Base-by-base conservation (phyloP, 805 yeast species). In the Ogataea trehaloabstinens region DNA sequence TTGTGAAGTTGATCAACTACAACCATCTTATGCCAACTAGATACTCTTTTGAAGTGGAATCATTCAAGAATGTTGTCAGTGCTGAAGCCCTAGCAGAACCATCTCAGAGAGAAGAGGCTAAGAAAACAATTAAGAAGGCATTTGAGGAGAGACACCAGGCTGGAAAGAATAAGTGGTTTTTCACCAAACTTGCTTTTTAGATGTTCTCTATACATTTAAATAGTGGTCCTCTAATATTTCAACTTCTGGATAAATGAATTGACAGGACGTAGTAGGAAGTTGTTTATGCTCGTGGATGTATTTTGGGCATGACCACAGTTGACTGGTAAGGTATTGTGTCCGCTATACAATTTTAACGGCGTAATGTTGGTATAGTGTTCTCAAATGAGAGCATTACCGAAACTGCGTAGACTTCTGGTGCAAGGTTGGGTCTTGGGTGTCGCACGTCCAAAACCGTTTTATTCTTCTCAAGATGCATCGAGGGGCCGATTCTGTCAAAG, bases 161-260 rank as follows among this genome's bases (percentile, higher is more conserved):
- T 69, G 99, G 99, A 73, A 89, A 93, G 85, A 91, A 91, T 90
- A 90, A 89, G 79, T 93, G 99, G 99, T 93, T 93, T 82, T 93
- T 93, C 90, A 82, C 95, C 74, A 93, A 93, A 80, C 60, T 63
- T 44, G 63, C 67, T 53, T 63, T 60, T 55, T 63, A 64, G 60
- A 42, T 52, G 29, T 34, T 42, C 37, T 39, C 34, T 38, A 29
- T 34, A 39, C 34, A 32, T 39, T 35, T 39, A 39, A 39, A 27
- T 27, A 27, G 16, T 27, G 8, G 19, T 20, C 24, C 16, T 19
- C 16, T 32, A 19, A 27, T 27, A 27, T 27, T n/a, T 22, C 25
- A 22, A 22, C 25, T 22, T 22, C 25, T 22, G 25, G 25, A 22
- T 22, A 22, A 22, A 22, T n/a, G n/a, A n/a, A n/a, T n/a, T n/a